phyloP scores from a whole-genome alignment of 305 asterid genomes.

The Stenogyne calaminthoides region DNA sequence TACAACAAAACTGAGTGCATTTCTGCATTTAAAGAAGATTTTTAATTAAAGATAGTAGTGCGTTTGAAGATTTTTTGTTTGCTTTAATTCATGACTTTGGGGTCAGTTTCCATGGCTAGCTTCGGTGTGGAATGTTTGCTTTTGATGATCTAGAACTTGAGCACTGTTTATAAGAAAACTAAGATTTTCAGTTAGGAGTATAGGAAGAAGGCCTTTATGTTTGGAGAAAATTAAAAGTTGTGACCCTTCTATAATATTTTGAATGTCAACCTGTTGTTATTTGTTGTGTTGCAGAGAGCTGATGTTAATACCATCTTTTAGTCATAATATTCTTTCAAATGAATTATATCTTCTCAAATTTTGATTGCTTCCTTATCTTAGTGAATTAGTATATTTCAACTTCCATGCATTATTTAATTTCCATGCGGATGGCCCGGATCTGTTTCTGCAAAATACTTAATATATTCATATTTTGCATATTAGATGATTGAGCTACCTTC shows the following conservation, averaged over 20 bases:
- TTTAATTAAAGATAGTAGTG: not conserved
- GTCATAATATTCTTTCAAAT: conserved; percentile 21
- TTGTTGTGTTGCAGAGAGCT: conserved; percentile 18
- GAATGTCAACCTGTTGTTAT: not conserved
- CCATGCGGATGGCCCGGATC: conserved; percentile 8
- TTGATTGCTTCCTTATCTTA: not conserved
- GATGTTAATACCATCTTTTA: conserved; percentile 6
- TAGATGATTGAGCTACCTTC: conserved; percentile 98
- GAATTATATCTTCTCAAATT: not conserved
- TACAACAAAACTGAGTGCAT: too few relatives aligned
- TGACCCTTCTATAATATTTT: not conserved
- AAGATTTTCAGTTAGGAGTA: not conserved
- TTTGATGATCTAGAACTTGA: not conserved
- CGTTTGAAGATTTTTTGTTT: not conserved
- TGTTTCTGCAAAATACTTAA: conserved; percentile 4
- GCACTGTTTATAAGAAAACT: not conserved
- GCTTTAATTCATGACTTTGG: not conserved
- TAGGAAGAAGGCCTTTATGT: not conserved
- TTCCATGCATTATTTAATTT: not conserved
- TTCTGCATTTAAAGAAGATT: not conserved
- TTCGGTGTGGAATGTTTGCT: not conserved
- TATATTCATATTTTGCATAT: conserved; percentile 22
- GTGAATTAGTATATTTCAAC: conserved; percentile 9
- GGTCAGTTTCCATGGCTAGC: not conserved
- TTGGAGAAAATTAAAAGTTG: conserved; percentile 9